Base-by-base conservation (phyloP, 495 filamentous ascomycete genomes). In the Lophium mytilinum region DNA sequence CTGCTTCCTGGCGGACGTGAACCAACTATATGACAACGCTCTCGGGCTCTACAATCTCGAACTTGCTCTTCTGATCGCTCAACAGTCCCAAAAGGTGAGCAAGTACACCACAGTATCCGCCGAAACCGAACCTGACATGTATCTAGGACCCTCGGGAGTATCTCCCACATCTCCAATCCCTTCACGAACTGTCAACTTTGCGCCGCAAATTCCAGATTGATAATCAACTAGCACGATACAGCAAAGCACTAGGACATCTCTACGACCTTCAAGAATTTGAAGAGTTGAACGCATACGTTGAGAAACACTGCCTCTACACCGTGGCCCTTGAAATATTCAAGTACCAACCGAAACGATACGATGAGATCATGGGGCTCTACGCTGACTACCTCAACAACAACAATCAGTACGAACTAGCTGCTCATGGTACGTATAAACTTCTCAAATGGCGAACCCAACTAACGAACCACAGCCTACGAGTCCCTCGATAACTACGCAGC, bases 1-100 rank as follows among this genome's bases (percentile, higher is more conserved):
- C 60, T 96, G 90, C 76, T 98, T 96, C 74, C 76, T 98, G 41
- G 88, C 89, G 0, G 93, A 98, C 72, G 84, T 93, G 17, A 93
- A 96, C 66, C 82, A 81, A 51, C 80, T 98, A n/a, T 98, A 93
- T 65, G 88, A 96, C 56, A 85, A 88, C 55, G 87, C 93, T 7
- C 75, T 98, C 14, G 91, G 91, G 19, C 73, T 97, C 2, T 96
- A 98, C 66, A 82, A 96, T 65, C 79, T 98, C 3, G 92, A 95
- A 37, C 81, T 97, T 36, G 85, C 90, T 8, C 75, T 98, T 11
- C 75, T 95, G 48, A 86, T 98, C 40, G 93, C 94, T 5, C 93
- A 98, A 65, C 89, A 96, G 69, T 92, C 91, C 12, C 93, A 98
- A 71, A 88, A 90, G 71, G 79, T 80, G 17, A 41, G 24, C 24